These are phyloP conservation scores for Trichoderma endophyticum DNA, from an alignment of 2,329 filamentous ascomycete species.

Conservation along the genomic window DNA sequence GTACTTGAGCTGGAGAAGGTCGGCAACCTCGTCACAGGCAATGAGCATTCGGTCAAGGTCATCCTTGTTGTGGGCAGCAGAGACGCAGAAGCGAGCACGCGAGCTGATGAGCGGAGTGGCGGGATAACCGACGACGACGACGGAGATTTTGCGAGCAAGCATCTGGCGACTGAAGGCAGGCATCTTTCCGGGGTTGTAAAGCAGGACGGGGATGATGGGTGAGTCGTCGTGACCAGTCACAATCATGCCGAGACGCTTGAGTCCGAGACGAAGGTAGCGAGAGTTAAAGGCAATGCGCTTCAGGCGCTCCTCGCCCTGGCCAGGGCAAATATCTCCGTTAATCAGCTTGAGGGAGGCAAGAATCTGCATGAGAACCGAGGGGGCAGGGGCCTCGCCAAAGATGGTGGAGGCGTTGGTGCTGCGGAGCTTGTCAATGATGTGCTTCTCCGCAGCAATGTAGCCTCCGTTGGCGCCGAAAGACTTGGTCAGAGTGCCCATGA, in stretches of 20 bases:
- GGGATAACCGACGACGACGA: constrained; percentile 95
- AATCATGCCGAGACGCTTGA: constrained; percentile 96
- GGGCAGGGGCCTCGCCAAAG: constrained; percentile 82
- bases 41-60: constrained; percentile 86
- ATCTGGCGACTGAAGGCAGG: constrained; percentile 98
- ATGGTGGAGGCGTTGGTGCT: constrained; percentile 81
- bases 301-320: constrained; percentile 91
- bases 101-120: constrained; percentile 94
- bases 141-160: constrained; percentile 94
- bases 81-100: constrained; percentile 92
- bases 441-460: constrained; percentile 85
- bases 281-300: constrained; percentile 98
- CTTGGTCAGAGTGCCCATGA: constrained; percentile 98
- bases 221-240: constrained; percentile 97
- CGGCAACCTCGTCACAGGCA: constrained; percentile 90
- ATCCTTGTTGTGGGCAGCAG: constrained; percentile 95
- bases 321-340: constrained; percentile 78
- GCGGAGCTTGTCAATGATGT: constrained; percentile 88
- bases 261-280: constrained; percentile 90
- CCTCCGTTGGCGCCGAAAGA: constrained; percentile 98
- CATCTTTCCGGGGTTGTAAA: constrained; percentile 99
- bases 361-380: constrained; percentile 88
- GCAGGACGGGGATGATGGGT: constrained; percentile 87
- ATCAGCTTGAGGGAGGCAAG: constrained; percentile 83
- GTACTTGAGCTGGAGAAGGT: constrained; percentile 91